These are phyloP conservation scores for Pichia cephalocereana DNA, from an alignment of 805 yeast genomes.

Conservation along the genomic window DNA sequence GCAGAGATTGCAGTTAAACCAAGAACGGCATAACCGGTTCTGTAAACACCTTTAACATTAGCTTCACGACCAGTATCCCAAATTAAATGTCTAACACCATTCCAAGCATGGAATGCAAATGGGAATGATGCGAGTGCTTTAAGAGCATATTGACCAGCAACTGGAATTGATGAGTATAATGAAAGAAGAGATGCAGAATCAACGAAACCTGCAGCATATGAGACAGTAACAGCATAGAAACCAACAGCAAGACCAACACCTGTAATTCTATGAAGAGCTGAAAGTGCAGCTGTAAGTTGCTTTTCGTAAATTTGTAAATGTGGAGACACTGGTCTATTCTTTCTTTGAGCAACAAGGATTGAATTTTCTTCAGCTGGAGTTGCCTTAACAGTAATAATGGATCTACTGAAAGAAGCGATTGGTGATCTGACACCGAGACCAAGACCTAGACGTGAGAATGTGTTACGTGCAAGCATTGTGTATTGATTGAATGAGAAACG, in stretches of 20 bases:
- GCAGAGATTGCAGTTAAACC: constrained; percentile 56
- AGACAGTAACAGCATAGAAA: constrained; percentile 67
- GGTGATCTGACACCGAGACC: background rate
- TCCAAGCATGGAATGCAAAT: constrained; percentile 76
- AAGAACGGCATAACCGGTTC: constrained; percentile 80
- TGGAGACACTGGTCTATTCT: constrained; percentile 83
- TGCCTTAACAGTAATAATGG: constrained; percentile 37
- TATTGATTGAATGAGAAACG: too few relatives aligned
- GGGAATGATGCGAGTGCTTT: constrained; percentile 74
- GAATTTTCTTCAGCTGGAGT: constrained; percentile 56
- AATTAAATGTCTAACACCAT: constrained; percentile 86
- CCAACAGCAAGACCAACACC: constrained; percentile 77
- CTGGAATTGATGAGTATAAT: constrained; percentile 55
- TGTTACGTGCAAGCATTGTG: background rate
- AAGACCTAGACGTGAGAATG: background rate
- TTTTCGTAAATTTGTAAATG: constrained; percentile 86
- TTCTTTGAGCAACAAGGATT: constrained; percentile 72
- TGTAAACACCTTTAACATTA: constrained; percentile 78
- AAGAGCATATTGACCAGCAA: constrained; percentile 46
- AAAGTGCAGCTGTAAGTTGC: constrained; percentile 76
- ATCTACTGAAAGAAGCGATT: constrained; percentile 16
- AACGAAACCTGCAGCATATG: constrained; percentile 63
- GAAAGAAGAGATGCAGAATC: constrained; percentile 46
- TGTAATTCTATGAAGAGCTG: constrained; percentile 77
- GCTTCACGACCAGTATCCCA: constrained; percentile 89